Percentiles rank a stretch among this genome's conserved stretches.
Conservation (phyloP, 108 stramenopile species). For the Epipyxis sp. region DNA sequence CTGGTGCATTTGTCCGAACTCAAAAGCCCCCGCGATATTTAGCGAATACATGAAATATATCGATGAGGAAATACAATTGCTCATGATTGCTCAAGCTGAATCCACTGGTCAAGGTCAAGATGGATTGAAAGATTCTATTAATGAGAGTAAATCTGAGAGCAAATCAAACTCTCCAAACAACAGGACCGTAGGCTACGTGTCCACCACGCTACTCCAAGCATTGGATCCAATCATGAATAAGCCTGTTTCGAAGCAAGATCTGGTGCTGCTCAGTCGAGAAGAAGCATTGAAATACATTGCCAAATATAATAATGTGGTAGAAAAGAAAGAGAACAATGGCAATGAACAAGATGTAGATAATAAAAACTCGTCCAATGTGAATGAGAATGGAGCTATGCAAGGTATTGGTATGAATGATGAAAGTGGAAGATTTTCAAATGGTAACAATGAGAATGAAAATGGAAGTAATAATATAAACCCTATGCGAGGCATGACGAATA, state of each 20-base stretch:
- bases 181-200: no score
- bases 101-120: not conserved
- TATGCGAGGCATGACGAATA: no score
- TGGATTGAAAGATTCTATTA: no score
- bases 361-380: not conserved
- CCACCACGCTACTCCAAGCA: not conserved
- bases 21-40: constrained; percentile 60
- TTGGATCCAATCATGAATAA: constrained; percentile 16
- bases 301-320: constrained; percentile 22
- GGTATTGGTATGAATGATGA: no score
- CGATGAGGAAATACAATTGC: not conserved
- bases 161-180: not conserved
- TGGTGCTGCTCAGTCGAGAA: not conserved
- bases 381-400: not conserved
- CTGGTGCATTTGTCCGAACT: constrained; percentile 61
- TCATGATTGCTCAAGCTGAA: not conserved
- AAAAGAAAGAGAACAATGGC: not conserved
- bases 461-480: no score
- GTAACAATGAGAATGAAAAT: no score
- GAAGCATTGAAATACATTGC: constrained; percentile 20
- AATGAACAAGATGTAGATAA: not conserved
- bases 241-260: not conserved
- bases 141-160: no score
- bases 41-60: constrained; percentile 53
- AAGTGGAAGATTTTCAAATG: no score